phyloP scores from a whole-genome alignment of 192 early-diverging fungal species.

The Backusella sp. region DNA sequence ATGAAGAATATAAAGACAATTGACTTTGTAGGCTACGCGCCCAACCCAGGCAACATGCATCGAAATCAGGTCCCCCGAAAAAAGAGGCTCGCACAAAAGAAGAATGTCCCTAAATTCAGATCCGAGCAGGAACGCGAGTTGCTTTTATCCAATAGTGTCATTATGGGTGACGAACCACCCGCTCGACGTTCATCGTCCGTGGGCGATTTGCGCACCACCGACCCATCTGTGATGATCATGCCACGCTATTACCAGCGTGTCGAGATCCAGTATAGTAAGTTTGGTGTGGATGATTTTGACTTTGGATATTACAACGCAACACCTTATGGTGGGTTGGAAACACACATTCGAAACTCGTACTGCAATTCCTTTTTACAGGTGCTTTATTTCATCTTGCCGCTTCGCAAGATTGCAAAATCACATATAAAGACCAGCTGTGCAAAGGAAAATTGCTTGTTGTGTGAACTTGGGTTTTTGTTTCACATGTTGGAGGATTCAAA shows the following conservation, averaged over 20 bases:
- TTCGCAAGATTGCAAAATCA: slow-evolving; percentile 67
- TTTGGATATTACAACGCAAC: slow-evolving; percentile 97
- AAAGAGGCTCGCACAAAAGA: slow-evolving; percentile 37
- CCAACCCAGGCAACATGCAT: slow-evolving; percentile 70
- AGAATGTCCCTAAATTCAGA: slow-evolving; percentile 67
- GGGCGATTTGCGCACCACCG: slow-evolving; percentile 17
- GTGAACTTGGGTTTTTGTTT: slow-evolving; percentile 93
- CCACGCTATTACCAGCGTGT: slow-evolving; percentile 73
- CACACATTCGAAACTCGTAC: slow-evolving; percentile 86
- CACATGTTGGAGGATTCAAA: slow-evolving; percentile 85
- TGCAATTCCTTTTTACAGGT: slow-evolving; percentile 89
- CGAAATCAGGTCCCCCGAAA: slow-evolving; percentile 73
- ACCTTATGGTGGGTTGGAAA: slow-evolving; percentile 85
- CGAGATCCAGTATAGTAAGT: slow-evolving; percentile 88
- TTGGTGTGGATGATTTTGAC: slow-evolving; percentile 99
- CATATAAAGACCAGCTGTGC: slow-evolving; percentile 71
- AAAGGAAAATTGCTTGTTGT: slow-evolving; percentile 79
- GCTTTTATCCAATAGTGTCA: slow-evolving; percentile 40
- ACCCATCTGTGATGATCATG: slow-evolving; percentile 45
- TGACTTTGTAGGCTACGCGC: slow-evolving; percentile 94
- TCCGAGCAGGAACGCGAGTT: slow-evolving; percentile 78
- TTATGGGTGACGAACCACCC: slow-evolving; percentile 39
- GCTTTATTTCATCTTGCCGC: slow-evolving; percentile 65
- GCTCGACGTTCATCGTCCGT: slow-evolving; percentile 26
- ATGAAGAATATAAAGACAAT: slow-evolving; percentile 81